These are phyloP conservation scores for Cinnamomum micranthum DNA, from an alignment of 164 flowering plant genomes.

Conservation along the genomic window DNA sequence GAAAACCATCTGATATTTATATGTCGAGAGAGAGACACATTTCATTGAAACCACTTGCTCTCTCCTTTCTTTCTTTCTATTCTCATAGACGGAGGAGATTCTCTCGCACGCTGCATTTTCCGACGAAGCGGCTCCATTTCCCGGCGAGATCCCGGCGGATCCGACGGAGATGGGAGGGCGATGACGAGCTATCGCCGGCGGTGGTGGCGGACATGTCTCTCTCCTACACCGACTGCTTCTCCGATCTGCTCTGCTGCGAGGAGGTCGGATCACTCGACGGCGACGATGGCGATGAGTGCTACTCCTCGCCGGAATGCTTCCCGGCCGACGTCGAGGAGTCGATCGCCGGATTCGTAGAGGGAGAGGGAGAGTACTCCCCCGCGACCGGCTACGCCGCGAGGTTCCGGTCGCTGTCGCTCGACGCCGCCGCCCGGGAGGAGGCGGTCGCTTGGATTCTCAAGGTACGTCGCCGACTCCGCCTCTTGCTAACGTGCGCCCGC, in stretches of 20 bases:
- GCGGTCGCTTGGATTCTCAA: slow-evolving; percentile 90
- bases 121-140: neutral
- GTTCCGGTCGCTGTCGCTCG: slow-evolving; percentile 49
- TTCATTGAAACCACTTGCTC: too few species aligned
- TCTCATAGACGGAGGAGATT: too few species aligned
- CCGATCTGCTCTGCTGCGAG: slow-evolving; percentile 73
- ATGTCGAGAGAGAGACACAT: too few species aligned
- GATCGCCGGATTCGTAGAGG: slow-evolving; percentile 53
- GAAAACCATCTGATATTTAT: too few species aligned
- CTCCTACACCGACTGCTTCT: slow-evolving; percentile 41
- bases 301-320: slow-evolving; percentile 37
- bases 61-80: too few species aligned
- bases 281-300: slow-evolving; percentile 30
- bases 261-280: slow-evolving; percentile 40
- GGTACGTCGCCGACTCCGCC: slow-evolving; percentile 31
- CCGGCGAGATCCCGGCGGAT: neutral
- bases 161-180: slow-evolving; percentile 5
- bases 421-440: slow-evolving; percentile 59
- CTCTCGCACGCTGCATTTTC: too few species aligned
- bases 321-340: slow-evolving; percentile 46
- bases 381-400: slow-evolving; percentile 48
- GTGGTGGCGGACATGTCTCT: slow-evolving; percentile 33
- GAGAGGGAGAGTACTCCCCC: slow-evolving; percentile 59
- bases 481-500: slow-evolving; percentile 1
- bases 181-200: neutral